Evolutionary conservation across 495 filamentous ascomycete genomes (phyloP).

Genomic region (Neurospora pannonica): DNA sequence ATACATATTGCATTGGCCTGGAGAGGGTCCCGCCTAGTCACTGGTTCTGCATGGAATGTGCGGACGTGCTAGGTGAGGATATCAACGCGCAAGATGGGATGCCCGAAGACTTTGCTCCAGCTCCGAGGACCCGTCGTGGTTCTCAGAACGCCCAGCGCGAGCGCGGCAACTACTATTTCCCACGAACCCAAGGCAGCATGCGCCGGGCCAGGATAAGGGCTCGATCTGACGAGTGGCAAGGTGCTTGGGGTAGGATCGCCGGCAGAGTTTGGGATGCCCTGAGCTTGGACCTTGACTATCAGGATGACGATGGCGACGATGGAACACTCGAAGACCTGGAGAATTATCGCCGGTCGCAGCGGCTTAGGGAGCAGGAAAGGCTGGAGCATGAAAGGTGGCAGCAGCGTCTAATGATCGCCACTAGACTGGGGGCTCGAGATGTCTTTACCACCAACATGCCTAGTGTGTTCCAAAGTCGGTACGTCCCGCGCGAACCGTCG

Average conservation of each 20-base stretch:
- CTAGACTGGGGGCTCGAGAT: conserved; percentile 57
- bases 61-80: conserved; percentile 39
- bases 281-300: conserved; percentile 79
- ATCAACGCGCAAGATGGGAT: conserved; percentile 19
- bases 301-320: conserved; percentile 62
- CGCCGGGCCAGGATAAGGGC: conserved; percentile 37
- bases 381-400: conserved; percentile 68
- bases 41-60: conserved; percentile 83
- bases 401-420: conserved; percentile 69
- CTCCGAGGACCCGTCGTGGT: conserved; percentile 2
- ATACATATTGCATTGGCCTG: conserved; percentile 80
- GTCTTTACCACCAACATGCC: conserved; percentile 55
- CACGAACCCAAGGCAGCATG: conserved; percentile 41
- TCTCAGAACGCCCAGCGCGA: background rate
- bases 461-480: conserved; percentile 1
- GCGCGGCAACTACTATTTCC: conserved; percentile 23
- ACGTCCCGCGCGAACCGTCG: conserved; percentile 26
- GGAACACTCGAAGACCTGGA: conserved; percentile 29
- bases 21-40: conserved; percentile 57
- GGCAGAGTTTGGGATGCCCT: conserved; percentile 44
- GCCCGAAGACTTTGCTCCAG: background rate
- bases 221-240: conserved; percentile 43
- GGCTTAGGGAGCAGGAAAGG: conserved; percentile 51
- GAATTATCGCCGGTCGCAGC: conserved; percentile 37
- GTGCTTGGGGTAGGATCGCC: conserved; percentile 44